Base-by-base conservation (phyloP, 306 rosid species). In the Lathyrus oleraceus region DNA sequence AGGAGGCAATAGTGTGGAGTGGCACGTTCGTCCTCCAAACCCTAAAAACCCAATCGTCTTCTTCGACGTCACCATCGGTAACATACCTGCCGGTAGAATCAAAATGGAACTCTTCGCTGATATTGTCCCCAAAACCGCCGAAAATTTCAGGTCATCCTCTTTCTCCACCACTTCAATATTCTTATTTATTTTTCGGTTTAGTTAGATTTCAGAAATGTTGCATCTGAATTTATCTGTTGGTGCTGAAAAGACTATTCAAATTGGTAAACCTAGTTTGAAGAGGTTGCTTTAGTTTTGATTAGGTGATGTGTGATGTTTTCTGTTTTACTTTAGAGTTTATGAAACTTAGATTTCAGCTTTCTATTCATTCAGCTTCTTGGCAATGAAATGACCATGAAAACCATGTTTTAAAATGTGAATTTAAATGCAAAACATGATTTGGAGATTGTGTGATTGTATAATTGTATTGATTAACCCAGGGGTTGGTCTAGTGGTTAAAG, bases 71-170 rank as follows among this genome's bases (percentile, higher is more conserved):
- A 94, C 97, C 77, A 94, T 94, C 84, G 98, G 98, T 49, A 85
- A 84, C 80, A 88, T 94, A n/a, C 95, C 98, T 0, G 97, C 97
- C 0, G 98, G 98, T 30, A 91, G 98, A 65, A 94, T 94, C 88
- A 90, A 90, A 88, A 90, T 94, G 98, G 98, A 94, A 83, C 97
- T 94, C 63, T 94, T 94, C 87, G 98, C 97, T 15, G 97, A 94
- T 73, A 87, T 94, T 52, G 79, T 92, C 69, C 97, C 98, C 65
- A 88, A 85, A 80, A 88, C 92, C 62, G 95, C 98, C 6, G 98
- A 88, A 52, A 94, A 94, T 70, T 94, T 94, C 91, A 85, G 97
- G 97, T 30, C 35, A 25, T 72, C 25, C 30, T 0, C 3, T 39
- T 2, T 13, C 35, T 10, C 35, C 42, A n/a, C 62, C 30, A 9